Evolutionary conservation across 2,329 filamentous ascomycete genomes (phyloP).

Genomic region (Cryphonectria carpinicola): DNA sequence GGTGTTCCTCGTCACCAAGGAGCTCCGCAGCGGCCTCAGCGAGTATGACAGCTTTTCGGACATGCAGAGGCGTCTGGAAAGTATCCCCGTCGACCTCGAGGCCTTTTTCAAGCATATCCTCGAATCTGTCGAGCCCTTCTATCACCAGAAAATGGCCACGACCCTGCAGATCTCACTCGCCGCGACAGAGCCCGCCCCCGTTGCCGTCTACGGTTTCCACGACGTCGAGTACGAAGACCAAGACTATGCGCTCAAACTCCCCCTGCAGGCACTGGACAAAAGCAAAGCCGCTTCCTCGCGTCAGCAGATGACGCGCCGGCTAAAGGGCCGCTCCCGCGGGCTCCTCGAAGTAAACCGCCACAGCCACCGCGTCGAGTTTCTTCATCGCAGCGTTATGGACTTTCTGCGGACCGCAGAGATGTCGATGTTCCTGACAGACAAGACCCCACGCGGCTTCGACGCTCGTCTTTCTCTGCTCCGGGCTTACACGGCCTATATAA

Average conservation of each 20-base stretch:
- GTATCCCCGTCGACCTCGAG: too few relatives aligned
- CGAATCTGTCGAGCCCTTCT: slow-evolving; percentile 6
- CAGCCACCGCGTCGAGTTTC: too few relatives aligned
- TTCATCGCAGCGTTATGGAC: too few relatives aligned
- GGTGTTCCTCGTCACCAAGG: slow-evolving; percentile 18
- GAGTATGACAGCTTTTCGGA: slow-evolving; percentile 7
- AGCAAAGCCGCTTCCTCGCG: too few relatives aligned
- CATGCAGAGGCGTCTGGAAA: slow-evolving; percentile 4
- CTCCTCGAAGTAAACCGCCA: too few relatives aligned
- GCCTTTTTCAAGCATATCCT: slow-evolving; percentile 11
- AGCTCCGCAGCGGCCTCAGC: background rate
- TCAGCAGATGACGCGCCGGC: too few relatives aligned
- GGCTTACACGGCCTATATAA: too few relatives aligned
- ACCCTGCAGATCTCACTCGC: background rate
- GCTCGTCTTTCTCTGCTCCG: too few relatives aligned
- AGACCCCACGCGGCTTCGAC: too few relatives aligned
- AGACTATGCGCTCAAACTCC: slow-evolving; percentile 3
- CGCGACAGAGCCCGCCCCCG: background rate
- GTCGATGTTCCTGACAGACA: too few relatives aligned
- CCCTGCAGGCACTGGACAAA: background rate
- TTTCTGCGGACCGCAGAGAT: too few relatives aligned
- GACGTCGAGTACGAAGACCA: background rate
- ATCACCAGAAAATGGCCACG: slow-evolving; percentile 12
- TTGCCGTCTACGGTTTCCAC: background rate
- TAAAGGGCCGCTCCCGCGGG: too few relatives aligned